Base-by-base conservation (phyloP, 176 grass and related monocot genomes). In the Cocos nucifera region DNA sequence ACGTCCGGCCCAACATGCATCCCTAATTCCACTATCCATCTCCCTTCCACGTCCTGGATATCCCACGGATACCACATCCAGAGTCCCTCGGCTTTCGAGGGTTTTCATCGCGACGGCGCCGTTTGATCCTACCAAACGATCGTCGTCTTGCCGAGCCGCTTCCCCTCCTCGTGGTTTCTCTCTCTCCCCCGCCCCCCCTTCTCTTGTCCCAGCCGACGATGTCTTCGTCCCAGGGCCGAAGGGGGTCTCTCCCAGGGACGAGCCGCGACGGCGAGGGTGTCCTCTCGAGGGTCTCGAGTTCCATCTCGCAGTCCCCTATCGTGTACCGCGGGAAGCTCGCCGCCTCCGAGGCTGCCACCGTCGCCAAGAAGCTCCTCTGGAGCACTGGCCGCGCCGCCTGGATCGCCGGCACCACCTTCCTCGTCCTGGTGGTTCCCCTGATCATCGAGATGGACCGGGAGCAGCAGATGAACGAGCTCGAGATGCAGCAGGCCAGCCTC, bases 401-500 rank as follows among this genome's bases (percentile, higher is more conserved):
- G 91, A 95, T 95, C 68, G 86, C 78, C 0, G 86, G 83, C 2
- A 96, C 90, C 2, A 87, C 90, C n/a, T 95, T 90, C 75, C 79
- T 90, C 9, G 77, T 95, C 15, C 77, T 95, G 12, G 77, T 80
- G 15, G 78, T 90, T 32, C 91, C 91, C 22, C 83, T 96, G 57
- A 88, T 96, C 80, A 87, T 90, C 63, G 86, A 85, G 80, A 87
- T 90, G 83, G 83, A 96, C 26, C 86, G 78, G 18, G 91, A 90
- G 69, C 80, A 85, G 69, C 78, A 84, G 75, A 55, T 96, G 69
- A 90, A 82, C 75, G 83, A 90, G 15, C 50, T 96, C 30, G 90
- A 95, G 75, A 58, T 96, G 64, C 80, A 90, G 63, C 72, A 90
- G 75, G 74, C 82, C 5, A 53, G 75, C 27, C 83, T 90, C 30